phyloP scores from a whole-genome alignment of 306 rosid genomes.

The Quillaja saponaria region DNA sequence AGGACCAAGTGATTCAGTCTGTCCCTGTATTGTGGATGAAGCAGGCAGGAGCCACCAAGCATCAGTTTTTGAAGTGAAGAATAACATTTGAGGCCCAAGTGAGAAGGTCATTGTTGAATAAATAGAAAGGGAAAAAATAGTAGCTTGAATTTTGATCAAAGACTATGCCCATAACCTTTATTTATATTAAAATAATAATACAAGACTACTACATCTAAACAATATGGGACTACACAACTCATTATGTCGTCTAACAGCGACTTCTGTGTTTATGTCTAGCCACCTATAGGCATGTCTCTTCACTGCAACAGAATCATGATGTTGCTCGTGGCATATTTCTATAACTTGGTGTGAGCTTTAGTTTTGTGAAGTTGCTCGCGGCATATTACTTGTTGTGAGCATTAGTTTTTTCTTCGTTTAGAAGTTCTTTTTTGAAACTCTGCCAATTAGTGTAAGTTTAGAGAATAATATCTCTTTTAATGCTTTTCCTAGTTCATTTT shows the following conservation, averaged over 20 bases:
- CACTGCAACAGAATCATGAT: neutral
- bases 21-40: conserved; percentile 8
- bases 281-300: neutral
- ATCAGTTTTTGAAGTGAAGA: too few relatives aligned
- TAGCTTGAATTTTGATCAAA: too few relatives aligned
- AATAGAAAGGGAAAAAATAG: too few relatives aligned
- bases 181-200: too few relatives aligned
- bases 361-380: too few relatives aligned
- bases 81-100: too few relatives aligned
- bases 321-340: conserved; percentile 2
- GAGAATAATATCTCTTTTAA: neutral
- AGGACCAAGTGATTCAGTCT: neutral
- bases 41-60: conserved; percentile 1
- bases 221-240: too few relatives aligned
- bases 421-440: conserved; percentile 2
- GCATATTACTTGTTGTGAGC: too few relatives aligned
- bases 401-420: conserved; percentile 5
- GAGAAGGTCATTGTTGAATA: too few relatives aligned
- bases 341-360: conserved; percentile 17
- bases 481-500: conserved; percentile 17
- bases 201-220: too few relatives aligned
- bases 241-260: too few relatives aligned
- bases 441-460: neutral
- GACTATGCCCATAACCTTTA: too few relatives aligned
- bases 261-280: conserved; percentile 1